Percentiles rank a stretch among this genome's conserved stretches.
Conservation (phyloP, 345 rosid species). For the Theobroma cacao region DNA sequence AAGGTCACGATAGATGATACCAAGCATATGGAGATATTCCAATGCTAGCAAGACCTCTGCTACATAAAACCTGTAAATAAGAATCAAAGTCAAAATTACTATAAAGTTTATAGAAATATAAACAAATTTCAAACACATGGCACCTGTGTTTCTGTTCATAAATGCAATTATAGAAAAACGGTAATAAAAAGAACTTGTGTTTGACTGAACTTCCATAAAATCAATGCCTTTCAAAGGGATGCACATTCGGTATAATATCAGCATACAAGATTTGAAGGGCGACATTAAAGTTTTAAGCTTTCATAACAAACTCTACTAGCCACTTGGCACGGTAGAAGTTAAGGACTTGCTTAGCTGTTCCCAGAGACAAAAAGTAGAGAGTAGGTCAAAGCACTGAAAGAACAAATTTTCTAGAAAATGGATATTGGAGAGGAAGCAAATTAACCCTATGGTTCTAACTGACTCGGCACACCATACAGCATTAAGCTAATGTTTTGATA, state of each 20-base stretch:
- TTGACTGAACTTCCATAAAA: neutral
- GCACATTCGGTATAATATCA: neutral
- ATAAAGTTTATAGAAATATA: neutral
- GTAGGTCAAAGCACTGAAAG: neutral
- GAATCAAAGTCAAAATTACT: slow-evolving; percentile 7
- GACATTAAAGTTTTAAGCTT: neutral
- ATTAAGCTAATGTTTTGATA: neutral
- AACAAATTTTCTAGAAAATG: neutral
- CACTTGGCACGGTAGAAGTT: neutral
- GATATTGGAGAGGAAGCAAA: neutral
- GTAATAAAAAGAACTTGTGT: neutral
- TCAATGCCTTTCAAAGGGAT: neutral
- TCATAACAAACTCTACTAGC: neutral
- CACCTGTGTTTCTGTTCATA: neutral
- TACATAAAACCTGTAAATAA: slow-evolving; percentile 58
- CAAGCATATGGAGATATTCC: slow-evolving; percentile 79
- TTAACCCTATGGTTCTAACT: neutral
- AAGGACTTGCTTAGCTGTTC: neutral
- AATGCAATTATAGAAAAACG: neutral
- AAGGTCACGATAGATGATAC: slow-evolving; percentile 73
- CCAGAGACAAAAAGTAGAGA: neutral
- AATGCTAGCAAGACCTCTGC: slow-evolving; percentile 70
- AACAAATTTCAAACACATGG: neutral
- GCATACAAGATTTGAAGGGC: neutral
- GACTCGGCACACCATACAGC: neutral